These are phyloP conservation scores for Fusarium proliferatum DNA, from an alignment of 2,329 filamentous ascomycete species.

Conservation along the genomic window DNA sequence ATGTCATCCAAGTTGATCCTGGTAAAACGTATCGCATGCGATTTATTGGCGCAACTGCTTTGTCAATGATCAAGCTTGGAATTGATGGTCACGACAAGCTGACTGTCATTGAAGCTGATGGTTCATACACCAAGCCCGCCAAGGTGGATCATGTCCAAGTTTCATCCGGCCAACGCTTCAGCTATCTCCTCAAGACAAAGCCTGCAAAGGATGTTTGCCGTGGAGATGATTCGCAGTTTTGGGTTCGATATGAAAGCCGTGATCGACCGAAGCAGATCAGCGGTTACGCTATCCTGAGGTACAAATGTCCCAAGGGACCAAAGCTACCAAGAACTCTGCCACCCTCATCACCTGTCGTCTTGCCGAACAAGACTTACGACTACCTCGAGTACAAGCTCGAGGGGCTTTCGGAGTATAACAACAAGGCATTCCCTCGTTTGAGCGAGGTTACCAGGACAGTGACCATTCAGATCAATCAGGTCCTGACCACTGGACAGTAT, in stretches of 20 bases:
- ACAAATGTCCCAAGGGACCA: not conserved
- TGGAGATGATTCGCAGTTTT: not conserved
- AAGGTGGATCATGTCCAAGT: slow-evolving; percentile 14
- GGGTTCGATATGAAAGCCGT: slow-evolving; percentile 32
- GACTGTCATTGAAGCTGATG: slow-evolving; percentile 28
- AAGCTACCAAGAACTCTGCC: slow-evolving; percentile 8
- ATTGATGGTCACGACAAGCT: slow-evolving; percentile 12
- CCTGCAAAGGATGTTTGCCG: not conserved
- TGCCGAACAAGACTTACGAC: slow-evolving; percentile 50
- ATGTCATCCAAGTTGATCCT: slow-evolving; percentile 20
- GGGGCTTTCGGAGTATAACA: not conserved
- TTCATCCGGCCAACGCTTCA: slow-evolving; percentile 23
- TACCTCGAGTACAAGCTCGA: slow-evolving; percentile 58
- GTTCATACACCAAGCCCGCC: slow-evolving; percentile 23
- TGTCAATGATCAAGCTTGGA: slow-evolving; percentile 26
- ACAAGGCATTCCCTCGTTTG: slow-evolving; percentile 50
- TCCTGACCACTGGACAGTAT: slow-evolving; percentile 47
- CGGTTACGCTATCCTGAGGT: slow-evolving; percentile 25
- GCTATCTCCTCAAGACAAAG: slow-evolving; percentile 19
- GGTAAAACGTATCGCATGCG: slow-evolving; percentile 21
- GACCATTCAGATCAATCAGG: slow-evolving; percentile 58
- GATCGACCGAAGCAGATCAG: slow-evolving; percentile 20
- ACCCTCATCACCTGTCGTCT: slow-evolving; percentile 35
- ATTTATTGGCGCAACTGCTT: slow-evolving; percentile 16
- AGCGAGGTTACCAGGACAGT: slow-evolving; percentile 62